Base-by-base conservation (phyloP, 192 early-diverging fungal genomes). In the Coemansia sp. region DNA sequence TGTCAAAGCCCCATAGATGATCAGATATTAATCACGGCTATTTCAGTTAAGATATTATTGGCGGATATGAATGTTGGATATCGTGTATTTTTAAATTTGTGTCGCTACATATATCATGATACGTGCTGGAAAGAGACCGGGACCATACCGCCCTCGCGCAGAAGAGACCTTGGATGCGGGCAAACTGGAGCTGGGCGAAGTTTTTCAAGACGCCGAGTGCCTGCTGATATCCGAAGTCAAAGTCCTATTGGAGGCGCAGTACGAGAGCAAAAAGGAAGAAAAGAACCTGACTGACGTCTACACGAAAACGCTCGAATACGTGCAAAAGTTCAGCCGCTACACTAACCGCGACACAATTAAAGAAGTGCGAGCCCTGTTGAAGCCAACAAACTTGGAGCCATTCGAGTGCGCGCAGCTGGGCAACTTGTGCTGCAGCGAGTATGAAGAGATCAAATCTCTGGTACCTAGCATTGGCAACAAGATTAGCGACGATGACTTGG, bases 321-420 rank as follows among this genome's bases (percentile, higher is more conserved):
- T 93, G 47, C 85, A 86, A 38, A 80, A 88, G 53, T 97, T 97
- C 80, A 88, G 89, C 67, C 84, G 88, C 30, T 95, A 93, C 79
- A 92, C 85, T 24, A 94, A 95, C 82, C 86, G 89, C 47, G 89
- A 97, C 61, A 92, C 92, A 24, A 91, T 95, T 10, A 86, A 88
- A 55, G 91, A 95, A 80, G 88, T 97, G 24, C 83, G 94, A 78
- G 61, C 55, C 0, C 66, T 68, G 41, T 35, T 66, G 45, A 69
- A 74, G 59, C 65, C 65, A 1, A 65, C 59, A 12, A 73, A 86
- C n/a, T 71, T 94, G 64, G 84, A 88, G 45, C 86, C 88, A 38
- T 97, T 95, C 61, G 96, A 98, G 70, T 82, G 91, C 32, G 94
- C 94, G 34, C 94, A 96, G 67, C 76, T 98, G 41, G 94, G 90